Conservation (phyloP, 768 basidiomycete species). For the Auricularia sp. region DNA sequence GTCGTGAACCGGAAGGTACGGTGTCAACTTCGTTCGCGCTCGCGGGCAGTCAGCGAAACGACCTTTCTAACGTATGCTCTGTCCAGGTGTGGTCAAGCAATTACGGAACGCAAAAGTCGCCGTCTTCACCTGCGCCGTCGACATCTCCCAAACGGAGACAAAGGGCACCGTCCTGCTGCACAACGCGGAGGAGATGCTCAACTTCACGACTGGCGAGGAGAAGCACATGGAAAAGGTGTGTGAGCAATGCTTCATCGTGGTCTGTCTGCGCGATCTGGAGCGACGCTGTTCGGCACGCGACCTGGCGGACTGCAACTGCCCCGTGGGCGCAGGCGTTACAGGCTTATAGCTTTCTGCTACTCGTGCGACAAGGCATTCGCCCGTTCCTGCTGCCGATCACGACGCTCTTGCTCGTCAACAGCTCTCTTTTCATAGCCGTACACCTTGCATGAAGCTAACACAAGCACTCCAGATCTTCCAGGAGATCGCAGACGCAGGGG, state of each 20-base stretch:
- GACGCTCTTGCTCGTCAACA: too few relatives aligned
- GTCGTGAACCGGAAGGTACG: conserved; percentile 86
- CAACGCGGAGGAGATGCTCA: conserved; percentile 92
- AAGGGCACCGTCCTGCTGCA: conserved; percentile 97
- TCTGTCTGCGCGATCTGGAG: too few relatives aligned
- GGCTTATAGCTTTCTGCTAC: too few relatives aligned
- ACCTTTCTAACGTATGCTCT: not conserved
- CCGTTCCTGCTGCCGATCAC: too few relatives aligned
- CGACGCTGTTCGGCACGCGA: not conserved
- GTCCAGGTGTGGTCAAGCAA: conserved; percentile 70
- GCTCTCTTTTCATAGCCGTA: not conserved
- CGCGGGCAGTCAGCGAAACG: too few relatives aligned
- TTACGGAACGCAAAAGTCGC: conserved; percentile 83
- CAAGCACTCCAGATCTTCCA: conserved; percentile 57
- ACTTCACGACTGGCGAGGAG: conserved; percentile 94
- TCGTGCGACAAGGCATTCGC: too few relatives aligned
- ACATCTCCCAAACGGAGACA: conserved; percentile 94
- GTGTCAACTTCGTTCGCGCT: not conserved
- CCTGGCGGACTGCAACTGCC: not conserved
- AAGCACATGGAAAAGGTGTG: conserved; percentile 77
- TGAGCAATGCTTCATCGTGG: conserved; percentile 11
- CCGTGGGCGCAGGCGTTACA: not conserved
- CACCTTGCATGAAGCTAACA: not conserved
- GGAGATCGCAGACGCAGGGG: conserved; percentile 93
- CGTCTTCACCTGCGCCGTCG: conserved; percentile 87